These are phyloP conservation scores for Vaccinium darrowii DNA, from an alignment of 148 eudicot species.

Conservation along the genomic window DNA sequence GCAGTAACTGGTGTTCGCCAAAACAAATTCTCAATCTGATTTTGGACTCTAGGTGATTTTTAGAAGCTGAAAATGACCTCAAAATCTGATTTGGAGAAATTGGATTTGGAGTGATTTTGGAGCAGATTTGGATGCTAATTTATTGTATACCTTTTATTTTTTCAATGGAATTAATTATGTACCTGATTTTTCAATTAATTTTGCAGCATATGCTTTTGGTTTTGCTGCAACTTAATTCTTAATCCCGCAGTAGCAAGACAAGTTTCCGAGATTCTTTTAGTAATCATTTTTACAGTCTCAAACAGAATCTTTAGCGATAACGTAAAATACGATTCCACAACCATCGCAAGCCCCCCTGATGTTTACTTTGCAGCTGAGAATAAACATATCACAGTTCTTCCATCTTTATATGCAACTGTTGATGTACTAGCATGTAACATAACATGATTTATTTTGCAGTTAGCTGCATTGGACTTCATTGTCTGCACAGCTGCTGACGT, in stretches of 20 bases:
- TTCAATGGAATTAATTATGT: too few species aligned
- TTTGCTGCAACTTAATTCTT: neutral
- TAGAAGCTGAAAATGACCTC: neutral
- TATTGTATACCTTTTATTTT: too few species aligned
- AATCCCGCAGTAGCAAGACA: neutral
- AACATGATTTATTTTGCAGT: conserved; percentile 36
- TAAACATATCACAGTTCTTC: neutral
- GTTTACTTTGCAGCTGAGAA: neutral
- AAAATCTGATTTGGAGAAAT: neutral
- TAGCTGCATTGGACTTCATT: conserved; percentile 96
- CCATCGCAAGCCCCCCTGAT: neutral
- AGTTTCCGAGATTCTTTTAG: neutral
- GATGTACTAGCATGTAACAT: neutral
- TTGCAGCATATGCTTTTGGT: neutral
- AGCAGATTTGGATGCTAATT: neutral
- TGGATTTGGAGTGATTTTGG: neutral
- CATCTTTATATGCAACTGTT: neutral
- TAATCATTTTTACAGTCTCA: neutral
- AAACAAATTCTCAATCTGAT: neutral
- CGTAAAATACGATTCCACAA: neutral
- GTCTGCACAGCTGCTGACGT: conserved; percentile 77
- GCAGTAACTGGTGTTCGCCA: neutral
- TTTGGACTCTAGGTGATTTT: neutral
- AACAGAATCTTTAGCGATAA: neutral
- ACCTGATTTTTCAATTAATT: neutral